These are phyloP conservation scores for Euryodendron excelsum DNA, from an alignment of 148 eudicot genomes.

Conservation along the genomic window DNA sequence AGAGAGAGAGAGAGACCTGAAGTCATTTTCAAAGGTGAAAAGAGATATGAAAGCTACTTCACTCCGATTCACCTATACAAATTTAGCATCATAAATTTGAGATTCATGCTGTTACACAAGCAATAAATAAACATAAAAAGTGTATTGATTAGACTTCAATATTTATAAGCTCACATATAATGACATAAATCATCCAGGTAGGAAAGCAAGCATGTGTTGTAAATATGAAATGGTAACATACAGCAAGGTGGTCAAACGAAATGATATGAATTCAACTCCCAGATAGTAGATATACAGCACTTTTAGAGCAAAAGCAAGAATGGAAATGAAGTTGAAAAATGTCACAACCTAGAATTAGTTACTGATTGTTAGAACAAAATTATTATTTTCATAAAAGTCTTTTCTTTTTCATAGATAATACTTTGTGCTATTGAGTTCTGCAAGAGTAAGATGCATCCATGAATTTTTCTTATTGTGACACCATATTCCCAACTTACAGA, in stretches of 20 bases:
- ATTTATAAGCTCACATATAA: not conserved
- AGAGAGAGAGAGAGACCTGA: slow-evolving; percentile 55
- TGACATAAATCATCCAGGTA: not conserved
- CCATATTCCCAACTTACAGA: too few relatives aligned
- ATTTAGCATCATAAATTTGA: slow-evolving; percentile 6
- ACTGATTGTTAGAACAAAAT: not conserved
- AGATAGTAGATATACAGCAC: not conserved
- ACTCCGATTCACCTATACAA: slow-evolving; percentile 69
- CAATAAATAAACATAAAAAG: not conserved
- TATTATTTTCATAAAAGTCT: too few relatives aligned
- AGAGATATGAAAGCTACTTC: slow-evolving; percentile 87
- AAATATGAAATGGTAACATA: not conserved
- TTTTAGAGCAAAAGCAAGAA: not conserved
- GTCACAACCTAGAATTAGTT: not conserved
- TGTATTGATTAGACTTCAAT: not conserved
- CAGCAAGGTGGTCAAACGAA: not conserved
- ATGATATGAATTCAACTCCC: not conserved
- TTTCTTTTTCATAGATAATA: too few relatives aligned
- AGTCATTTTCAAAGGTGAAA: slow-evolving; percentile 71
- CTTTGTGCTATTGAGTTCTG: too few relatives aligned
- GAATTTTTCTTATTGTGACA: too few relatives aligned
- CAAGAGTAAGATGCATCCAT: too few relatives aligned
- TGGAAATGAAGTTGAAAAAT: not conserved
- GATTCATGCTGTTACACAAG: not conserved
- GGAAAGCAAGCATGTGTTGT: not conserved